Percentiles rank a stretch among this genome's conserved stretches.
Evolutionary conservation across 2,329 filamentous ascomycete species (phyloP).

Genomic region (Colletotrichum endophyticum): DNA sequence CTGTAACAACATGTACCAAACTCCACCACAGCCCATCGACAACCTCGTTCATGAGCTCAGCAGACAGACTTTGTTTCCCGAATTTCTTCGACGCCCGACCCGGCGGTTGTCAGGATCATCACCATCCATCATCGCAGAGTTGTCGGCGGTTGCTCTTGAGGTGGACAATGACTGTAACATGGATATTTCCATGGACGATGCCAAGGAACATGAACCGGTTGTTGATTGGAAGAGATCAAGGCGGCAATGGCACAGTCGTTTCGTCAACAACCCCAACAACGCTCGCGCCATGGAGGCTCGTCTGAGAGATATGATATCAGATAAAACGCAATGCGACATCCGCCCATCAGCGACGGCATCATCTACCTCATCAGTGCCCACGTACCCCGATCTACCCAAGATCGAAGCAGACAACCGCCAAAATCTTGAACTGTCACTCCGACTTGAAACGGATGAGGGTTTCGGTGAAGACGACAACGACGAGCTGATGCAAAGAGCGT

Average conservation of each 20-base stretch:
- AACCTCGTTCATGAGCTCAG: constrained; percentile 10
- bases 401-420: not conserved
- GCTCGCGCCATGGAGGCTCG: constrained; percentile 5
- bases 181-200: not conserved
- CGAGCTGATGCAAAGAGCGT: not conserved
- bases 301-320: constrained; percentile 4
- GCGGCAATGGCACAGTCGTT: constrained; percentile 11
- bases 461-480: constrained; percentile 9
- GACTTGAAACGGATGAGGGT: constrained; percentile 11
- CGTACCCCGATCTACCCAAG: not conserved
- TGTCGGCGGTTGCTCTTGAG: constrained; percentile 2
- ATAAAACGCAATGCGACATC: constrained; percentile 1
- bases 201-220: not conserved
- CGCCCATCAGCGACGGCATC: not conserved
- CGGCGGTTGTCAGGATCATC: not conserved
- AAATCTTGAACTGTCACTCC: not conserved
- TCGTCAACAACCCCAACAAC: constrained; percentile 12
- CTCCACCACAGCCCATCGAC: constrained; percentile 3
- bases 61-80: constrained; percentile 6
- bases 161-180: constrained; percentile 13
- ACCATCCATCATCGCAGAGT: not conserved
- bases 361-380: not conserved
- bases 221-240: constrained; percentile 15
- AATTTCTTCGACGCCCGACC: not conserved
- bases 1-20: not conserved